Percentiles rank a stretch among this genome's conserved stretches.
Conservation (phyloP, 176 grass and related monocot species). For the Oryza officinalis region DNA sequence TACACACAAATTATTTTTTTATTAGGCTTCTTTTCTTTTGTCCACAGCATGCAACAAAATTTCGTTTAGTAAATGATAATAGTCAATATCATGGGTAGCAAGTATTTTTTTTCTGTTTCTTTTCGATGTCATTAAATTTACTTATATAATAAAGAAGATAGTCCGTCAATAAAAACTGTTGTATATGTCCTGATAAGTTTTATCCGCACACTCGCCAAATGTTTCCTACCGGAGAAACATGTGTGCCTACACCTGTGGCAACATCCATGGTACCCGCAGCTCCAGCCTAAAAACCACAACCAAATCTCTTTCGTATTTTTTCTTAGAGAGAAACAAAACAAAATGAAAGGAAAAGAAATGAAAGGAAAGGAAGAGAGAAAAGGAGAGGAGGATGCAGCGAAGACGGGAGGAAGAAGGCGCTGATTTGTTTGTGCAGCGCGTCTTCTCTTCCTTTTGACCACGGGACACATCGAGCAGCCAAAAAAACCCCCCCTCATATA, state of each 20-base stretch:
- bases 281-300: not conserved
- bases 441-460: constrained; percentile 67
- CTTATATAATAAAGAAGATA: too few species aligned
- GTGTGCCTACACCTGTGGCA: constrained; percentile 20
- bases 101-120: too few species aligned
- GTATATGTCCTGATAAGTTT: too few species aligned
- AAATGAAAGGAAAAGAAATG: not conserved
- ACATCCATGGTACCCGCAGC: not conserved
- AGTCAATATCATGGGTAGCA: too few species aligned
- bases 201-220: not conserved
- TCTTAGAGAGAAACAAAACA: not conserved
- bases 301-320: not conserved
- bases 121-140: too few species aligned
- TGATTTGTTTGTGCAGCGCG: constrained; percentile 32
- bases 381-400: constrained; percentile 14
- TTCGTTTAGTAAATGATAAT: too few species aligned
- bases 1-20: too few species aligned
- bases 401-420: constrained; percentile 41
- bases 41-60: too few species aligned
- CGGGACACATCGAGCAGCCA: not conserved
- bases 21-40: too few species aligned
- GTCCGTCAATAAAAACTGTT: too few species aligned
- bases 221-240: constrained; percentile 4
- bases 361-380: not conserved
- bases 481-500: not conserved